phyloP scores from a whole-genome alignment of 2,329 filamentous ascomycete species.

The Ceratocystis cubensis region DNA sequence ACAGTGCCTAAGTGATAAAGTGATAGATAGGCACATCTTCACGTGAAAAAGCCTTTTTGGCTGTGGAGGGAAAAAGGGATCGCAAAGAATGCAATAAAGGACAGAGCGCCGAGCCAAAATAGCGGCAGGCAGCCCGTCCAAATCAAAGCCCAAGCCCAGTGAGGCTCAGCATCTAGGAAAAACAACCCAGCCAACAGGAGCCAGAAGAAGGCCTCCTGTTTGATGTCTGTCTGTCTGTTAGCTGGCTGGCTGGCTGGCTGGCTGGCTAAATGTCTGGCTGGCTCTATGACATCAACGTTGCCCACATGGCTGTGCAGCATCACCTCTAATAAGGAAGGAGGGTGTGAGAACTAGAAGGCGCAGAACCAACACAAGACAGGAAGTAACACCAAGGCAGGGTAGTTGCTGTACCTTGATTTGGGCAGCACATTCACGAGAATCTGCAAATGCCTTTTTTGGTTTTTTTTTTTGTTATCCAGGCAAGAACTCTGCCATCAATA shows the following conservation, averaged over 20 bases:
- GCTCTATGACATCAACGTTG: background rate
- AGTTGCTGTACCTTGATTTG: background rate
- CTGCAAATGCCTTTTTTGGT: background rate
- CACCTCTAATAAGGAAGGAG: background rate
- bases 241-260: too few species aligned
- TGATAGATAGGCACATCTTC: background rate
- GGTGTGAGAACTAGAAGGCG: background rate
- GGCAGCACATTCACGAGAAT: constrained; percentile 5
- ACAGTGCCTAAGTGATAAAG: too few species aligned
- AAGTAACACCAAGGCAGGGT: background rate
- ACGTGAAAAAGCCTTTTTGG: background rate
- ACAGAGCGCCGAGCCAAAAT: constrained; percentile 20
- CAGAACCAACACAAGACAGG: background rate
- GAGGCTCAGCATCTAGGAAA: background rate
- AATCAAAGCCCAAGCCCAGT: background rate
- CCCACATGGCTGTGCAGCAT: background rate
- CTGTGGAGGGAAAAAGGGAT: background rate
- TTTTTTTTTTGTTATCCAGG: background rate
- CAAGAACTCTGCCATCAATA: background rate
- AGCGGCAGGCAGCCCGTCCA: background rate
- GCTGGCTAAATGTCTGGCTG: background rate
- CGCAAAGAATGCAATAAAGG: background rate
- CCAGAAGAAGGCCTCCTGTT: background rate
- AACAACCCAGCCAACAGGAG: background rate
- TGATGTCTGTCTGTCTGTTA: background rate